phyloP scores from a whole-genome alignment of 352 stramenopile species.

The Stramenopiles sp. region DNA sequence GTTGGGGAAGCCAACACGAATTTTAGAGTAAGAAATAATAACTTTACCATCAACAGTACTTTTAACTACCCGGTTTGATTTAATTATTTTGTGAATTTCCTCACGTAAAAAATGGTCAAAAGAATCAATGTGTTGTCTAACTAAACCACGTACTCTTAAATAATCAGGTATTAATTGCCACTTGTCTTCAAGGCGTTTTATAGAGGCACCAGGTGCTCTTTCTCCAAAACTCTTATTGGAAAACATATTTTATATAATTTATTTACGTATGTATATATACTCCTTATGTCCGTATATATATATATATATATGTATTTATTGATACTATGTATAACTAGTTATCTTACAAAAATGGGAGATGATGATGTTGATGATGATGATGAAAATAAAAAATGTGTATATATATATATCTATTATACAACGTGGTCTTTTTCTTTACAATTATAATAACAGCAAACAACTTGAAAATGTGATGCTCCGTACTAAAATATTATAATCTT shows the following conservation, averaged over 20 bases:
- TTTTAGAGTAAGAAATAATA: neutral
- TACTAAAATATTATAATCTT: too few relatives aligned
- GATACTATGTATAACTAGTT: too few relatives aligned
- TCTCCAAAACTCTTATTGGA: neutral
- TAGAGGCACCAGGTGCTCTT: neutral
- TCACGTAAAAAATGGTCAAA: constrained; percentile 98
- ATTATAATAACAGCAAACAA: too few relatives aligned
- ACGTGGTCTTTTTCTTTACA: too few relatives aligned
- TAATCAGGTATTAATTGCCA: neutral
- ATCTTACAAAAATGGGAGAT: too few relatives aligned
- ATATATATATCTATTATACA: too few relatives aligned
- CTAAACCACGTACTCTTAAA: constrained; percentile 39
- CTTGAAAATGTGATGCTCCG: too few relatives aligned
- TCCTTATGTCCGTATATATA: too few relatives aligned
- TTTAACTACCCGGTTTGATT: constrained; percentile 37
- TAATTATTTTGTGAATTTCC: constrained; percentile 96
- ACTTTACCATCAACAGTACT: constrained; percentile 2
- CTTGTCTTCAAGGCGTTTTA: neutral
- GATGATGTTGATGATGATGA: too few relatives aligned
- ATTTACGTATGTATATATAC: neutral
- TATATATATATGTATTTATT: too few relatives aligned
- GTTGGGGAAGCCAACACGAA: constrained; percentile 3
- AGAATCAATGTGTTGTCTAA: constrained; percentile 97
- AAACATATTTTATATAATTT: neutral
- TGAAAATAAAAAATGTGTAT: too few relatives aligned